These are phyloP conservation scores for Cryptococcus maquisensis DNA, from an alignment of 1,284 basidiomycete genomes.

Conservation along the genomic window DNA sequence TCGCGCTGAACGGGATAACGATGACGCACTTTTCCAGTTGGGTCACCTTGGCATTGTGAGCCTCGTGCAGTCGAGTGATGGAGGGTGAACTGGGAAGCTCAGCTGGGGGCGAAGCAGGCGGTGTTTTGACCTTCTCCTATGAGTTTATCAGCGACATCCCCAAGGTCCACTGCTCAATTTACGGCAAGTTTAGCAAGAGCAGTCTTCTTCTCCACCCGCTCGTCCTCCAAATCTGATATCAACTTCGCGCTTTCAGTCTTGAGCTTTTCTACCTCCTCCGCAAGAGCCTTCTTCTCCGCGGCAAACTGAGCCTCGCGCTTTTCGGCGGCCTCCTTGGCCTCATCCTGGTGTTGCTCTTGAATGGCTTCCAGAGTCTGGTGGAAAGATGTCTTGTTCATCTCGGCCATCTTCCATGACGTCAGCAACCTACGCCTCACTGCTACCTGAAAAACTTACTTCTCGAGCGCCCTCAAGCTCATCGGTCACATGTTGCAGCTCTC, in stretches of 20 bases:
- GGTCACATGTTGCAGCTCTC: slow-evolving; percentile 22
- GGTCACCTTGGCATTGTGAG: slow-evolving; percentile 31
- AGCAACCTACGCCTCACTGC: not conserved
- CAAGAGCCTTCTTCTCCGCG: slow-evolving; percentile 4
- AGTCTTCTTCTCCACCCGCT: slow-evolving; percentile 17
- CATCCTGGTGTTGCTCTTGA: slow-evolving; percentile 13
- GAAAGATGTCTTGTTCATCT: slow-evolving; percentile 42
- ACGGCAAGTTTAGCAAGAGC: slow-evolving; percentile 17
- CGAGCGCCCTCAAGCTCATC: slow-evolving; percentile 39
- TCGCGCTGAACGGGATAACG: not conserved
- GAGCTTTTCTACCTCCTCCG: slow-evolving; percentile 6
- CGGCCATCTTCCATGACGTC: slow-evolving; percentile 27
- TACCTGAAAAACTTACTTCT: slow-evolving; percentile 18
- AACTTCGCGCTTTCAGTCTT: not conserved
- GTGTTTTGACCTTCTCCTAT: slow-evolving; percentile 9
- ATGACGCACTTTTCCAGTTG: slow-evolving; percentile 27
- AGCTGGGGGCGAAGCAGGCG: slow-evolving; percentile 12
- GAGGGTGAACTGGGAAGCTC: slow-evolving; percentile 8
- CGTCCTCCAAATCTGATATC: slow-evolving; percentile 11
- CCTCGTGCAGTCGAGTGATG: slow-evolving; percentile 26
- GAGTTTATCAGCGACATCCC: not conserved
- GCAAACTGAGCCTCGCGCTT: slow-evolving; percentile 1
- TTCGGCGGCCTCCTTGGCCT: slow-evolving; percentile 5
- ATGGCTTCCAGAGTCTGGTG: slow-evolving; percentile 21
- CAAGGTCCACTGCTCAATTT: not conserved